Evolutionary conservation across 192 early-diverging fungal species (phyloP).

Genomic region (Spinellus fusiger): DNA sequence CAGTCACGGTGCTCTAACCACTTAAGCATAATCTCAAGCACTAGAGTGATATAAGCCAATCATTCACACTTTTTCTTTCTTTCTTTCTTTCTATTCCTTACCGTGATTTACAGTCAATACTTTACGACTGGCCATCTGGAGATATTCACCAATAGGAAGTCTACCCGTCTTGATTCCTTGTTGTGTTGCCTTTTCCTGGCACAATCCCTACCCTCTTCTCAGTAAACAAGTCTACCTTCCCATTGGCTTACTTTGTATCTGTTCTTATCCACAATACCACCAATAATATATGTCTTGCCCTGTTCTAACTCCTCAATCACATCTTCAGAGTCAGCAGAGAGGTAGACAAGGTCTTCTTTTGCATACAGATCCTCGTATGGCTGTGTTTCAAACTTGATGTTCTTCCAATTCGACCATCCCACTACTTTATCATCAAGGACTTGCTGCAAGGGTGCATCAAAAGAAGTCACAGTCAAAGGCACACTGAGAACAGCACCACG

Average conservation of each 20-base stretch:
- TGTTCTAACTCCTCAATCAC: slow-evolving; percentile 61
- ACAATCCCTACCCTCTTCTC: slow-evolving; percentile 43
- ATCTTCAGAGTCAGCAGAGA: slow-evolving; percentile 85
- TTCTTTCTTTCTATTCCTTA: slow-evolving; percentile 10
- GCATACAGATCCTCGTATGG: slow-evolving; percentile 36
- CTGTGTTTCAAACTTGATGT: slow-evolving; percentile 25
- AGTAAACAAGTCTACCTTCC: background rate
- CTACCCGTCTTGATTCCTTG: slow-evolving; percentile 69
- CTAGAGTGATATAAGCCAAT: slow-evolving; percentile 27
- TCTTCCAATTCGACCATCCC: slow-evolving; percentile 31
- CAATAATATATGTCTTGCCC: slow-evolving; percentile 81
- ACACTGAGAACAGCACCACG: slow-evolving; percentile 43
- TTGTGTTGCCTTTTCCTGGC: slow-evolving; percentile 70
- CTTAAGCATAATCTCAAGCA: slow-evolving; percentile 83
- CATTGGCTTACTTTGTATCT: slow-evolving; percentile 56
- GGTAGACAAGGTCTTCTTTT: slow-evolving; percentile 70
- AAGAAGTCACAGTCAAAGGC: slow-evolving; percentile 53
- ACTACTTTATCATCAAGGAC: slow-evolving; percentile 33
- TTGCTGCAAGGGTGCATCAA: slow-evolving; percentile 34
- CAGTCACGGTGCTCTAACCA: slow-evolving; percentile 78
- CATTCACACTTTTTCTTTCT: background rate
- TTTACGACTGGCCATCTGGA: slow-evolving; percentile 73
- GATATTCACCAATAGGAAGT: slow-evolving; percentile 83
- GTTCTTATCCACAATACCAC: slow-evolving; percentile 95
- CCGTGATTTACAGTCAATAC: slow-evolving; percentile 94